Base-by-base conservation (phyloP, 2,329 filamentous ascomycete genomes). In the Paraphaeosphaeria minitans region DNA sequence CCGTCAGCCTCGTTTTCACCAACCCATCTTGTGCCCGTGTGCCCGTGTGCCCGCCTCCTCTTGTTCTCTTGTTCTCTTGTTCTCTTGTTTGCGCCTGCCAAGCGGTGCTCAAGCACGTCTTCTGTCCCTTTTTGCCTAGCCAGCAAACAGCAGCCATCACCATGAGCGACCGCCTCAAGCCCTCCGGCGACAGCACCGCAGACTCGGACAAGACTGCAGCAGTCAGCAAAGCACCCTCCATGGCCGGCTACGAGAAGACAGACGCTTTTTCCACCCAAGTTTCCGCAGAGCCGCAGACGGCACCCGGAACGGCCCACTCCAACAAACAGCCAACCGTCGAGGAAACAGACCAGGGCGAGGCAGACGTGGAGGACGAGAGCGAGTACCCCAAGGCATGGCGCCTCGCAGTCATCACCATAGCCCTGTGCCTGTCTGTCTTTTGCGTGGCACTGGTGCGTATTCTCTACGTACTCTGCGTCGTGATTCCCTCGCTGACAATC, bases 371-470 rank as follows among this genome's bases (percentile, higher is more conserved):
- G 6, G 71, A 71, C 31, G 59, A 69, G 22, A 70, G 73, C 48
- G 74, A 73, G n/a, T 77, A 77, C 49, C 74, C 74, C 0, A 74
- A 67, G 1, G 66, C 68, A 53, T 75, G 70, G 69, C 74, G 69
- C 55, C 64, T 77, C 5, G 56, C 65, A 5, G 66, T 67, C 46
- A 77, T 76, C 55, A 75, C 71, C 6, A 50, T 74, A 16, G 74
- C 73, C 14, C 60, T 77, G 10, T 75, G 72, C 48, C 59, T 77
- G 35, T 72, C 70, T 8, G 73, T 77, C n/a, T 77, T 77, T 51
- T 77, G 74, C 54, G 75, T 76, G 73, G 74, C 75, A 19, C 55
- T 77, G 66, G 73, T 75, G 54, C 54, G 73, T 63, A 46, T 33
- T 41, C 24, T 21, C 13, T 48, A 31, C 21, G 5, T 48, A 31